phyloP scores from a whole-genome alignment of 2,329 filamentous ascomycete genomes.

The Aureobasidium sp. region DNA sequence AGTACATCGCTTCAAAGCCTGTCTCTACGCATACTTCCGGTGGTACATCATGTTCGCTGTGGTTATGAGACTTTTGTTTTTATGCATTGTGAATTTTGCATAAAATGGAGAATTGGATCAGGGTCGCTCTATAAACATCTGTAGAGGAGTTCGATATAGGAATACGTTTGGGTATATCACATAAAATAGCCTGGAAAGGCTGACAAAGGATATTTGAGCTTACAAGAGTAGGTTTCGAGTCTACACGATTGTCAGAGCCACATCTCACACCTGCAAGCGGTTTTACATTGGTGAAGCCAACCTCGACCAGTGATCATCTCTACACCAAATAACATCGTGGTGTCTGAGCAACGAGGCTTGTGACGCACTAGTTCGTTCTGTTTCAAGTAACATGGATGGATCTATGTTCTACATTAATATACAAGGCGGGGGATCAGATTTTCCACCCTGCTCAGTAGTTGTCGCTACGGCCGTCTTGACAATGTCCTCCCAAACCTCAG shows the following conservation, averaged over 20 bases:
- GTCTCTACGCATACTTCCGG: background rate
- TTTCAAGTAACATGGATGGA: background rate
- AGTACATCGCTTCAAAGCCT: background rate
- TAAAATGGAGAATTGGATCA: background rate
- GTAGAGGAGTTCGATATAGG: too few relatives aligned
- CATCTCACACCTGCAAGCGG: too few relatives aligned
- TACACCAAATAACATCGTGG: too few relatives aligned
- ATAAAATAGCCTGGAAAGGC: too few relatives aligned
- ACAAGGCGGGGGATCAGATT: conserved; percentile 37
- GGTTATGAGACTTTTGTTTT: background rate
- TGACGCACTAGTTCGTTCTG: too few relatives aligned
- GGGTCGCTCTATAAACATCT: background rate
- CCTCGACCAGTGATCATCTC: too few relatives aligned
- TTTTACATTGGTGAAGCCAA: too few relatives aligned
- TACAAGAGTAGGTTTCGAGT: too few relatives aligned
- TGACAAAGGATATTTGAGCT: too few relatives aligned
- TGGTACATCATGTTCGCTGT: background rate
- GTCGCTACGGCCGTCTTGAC: conserved; percentile 52
- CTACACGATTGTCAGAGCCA: too few relatives aligned
- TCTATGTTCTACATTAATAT: conserved; percentile 30
- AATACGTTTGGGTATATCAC: too few relatives aligned
- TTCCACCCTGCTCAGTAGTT: conserved; percentile 47
- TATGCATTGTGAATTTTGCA: background rate
- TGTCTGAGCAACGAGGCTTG: too few relatives aligned
- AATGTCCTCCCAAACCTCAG: conserved; percentile 54